phyloP scores from a whole-genome alignment of 225 moss, liverwort and hornwort genomes.

The Sphagnum tenellum region DNA sequence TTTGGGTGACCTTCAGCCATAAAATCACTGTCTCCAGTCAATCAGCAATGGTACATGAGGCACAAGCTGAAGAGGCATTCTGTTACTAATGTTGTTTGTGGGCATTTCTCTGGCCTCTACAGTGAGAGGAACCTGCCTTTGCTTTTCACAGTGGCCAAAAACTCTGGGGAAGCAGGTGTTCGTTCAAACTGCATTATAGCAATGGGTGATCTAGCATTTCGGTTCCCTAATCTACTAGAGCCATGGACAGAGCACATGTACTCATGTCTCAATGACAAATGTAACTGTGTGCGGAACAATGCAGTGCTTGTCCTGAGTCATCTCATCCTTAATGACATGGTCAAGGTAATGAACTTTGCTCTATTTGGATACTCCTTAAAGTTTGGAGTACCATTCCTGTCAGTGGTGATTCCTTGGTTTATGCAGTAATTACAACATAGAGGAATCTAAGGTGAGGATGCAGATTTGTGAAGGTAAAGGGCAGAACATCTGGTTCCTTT shows the following conservation, averaged over 20 bases:
- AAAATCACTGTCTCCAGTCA: too few relatives aligned
- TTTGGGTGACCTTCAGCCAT: too few relatives aligned
- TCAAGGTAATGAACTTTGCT: constrained; percentile 47
- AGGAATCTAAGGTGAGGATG: too few relatives aligned
- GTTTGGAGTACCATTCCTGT: background rate
- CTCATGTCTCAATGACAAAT: constrained; percentile 79
- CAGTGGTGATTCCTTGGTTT: background rate
- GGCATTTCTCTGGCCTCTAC: constrained; percentile 5
- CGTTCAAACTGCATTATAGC: constrained; percentile 96
- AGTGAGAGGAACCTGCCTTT: constrained; percentile 90
- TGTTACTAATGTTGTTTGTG: too few relatives aligned
- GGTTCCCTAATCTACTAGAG: constrained; percentile 91
- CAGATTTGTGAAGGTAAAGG: too few relatives aligned
- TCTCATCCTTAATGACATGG: constrained; percentile 97
- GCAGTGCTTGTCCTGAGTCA: constrained; percentile 91
- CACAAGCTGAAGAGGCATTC: too few relatives aligned
- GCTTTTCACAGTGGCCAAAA: constrained; percentile 89
- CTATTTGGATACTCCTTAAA: background rate
- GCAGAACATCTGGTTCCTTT: too few relatives aligned
- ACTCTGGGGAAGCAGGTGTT: constrained; percentile 70
- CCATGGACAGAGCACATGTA: constrained; percentile 99
- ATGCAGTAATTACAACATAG: too few relatives aligned
- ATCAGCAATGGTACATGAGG: too few relatives aligned
- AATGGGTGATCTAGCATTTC: constrained; percentile 87
- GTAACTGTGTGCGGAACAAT: constrained; percentile 79